A percentile compares a stretch with the other conserved stretches of the same genome.
These are phyloP conservation scores for Pseudogymnoascus sp. DNA, from an alignment of 2,329 filamentous ascomycete genomes.

Conservation along the genomic window DNA sequence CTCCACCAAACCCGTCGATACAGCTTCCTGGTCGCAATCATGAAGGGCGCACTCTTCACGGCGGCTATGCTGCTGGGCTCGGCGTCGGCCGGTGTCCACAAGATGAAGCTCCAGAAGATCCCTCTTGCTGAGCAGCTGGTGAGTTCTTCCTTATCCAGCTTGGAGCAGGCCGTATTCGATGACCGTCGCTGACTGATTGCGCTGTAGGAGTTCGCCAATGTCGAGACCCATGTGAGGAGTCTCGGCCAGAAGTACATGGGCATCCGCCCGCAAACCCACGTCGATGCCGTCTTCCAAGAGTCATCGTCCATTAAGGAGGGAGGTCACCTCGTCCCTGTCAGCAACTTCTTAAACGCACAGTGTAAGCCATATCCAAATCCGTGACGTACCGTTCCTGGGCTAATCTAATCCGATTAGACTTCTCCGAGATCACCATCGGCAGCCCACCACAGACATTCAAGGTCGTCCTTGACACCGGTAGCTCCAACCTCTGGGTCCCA, in stretches of 20 bases:
- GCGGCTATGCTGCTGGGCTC: conserved; percentile 74
- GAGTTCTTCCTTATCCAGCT: conserved; percentile 32
- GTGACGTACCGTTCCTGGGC: background rate
- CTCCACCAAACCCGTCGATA: background rate
- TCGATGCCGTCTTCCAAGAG: conserved; percentile 72
- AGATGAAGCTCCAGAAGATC: conserved; percentile 96
- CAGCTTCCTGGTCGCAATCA: conserved; percentile 34
- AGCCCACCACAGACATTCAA: conserved; percentile 93
- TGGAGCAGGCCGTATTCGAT: conserved; percentile 7
- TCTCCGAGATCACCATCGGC: conserved; percentile 90
- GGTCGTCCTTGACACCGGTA: conserved; percentile 95
- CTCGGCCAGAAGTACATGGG: conserved; percentile 97
- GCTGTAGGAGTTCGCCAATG: conserved; percentile 60
- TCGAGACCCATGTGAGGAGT: conserved; percentile 71
- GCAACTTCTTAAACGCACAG: conserved; percentile 98
- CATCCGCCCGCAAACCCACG: conserved; percentile 57
- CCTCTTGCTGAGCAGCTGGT: conserved; percentile 88
- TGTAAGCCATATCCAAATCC: conserved; percentile 52
- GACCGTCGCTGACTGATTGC: conserved; percentile 19
- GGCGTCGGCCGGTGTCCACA: conserved; percentile 80
- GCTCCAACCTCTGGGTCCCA: conserved; percentile 98
- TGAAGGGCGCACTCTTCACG: conserved; percentile 80
- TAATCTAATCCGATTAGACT: conserved; percentile 52
- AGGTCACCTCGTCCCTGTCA: conserved; percentile 75
- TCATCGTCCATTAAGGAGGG: conserved; percentile 52